Base-by-base conservation (phyloP, 805 yeast genomes). In the Wickerhamomyces silvicola region DNA sequence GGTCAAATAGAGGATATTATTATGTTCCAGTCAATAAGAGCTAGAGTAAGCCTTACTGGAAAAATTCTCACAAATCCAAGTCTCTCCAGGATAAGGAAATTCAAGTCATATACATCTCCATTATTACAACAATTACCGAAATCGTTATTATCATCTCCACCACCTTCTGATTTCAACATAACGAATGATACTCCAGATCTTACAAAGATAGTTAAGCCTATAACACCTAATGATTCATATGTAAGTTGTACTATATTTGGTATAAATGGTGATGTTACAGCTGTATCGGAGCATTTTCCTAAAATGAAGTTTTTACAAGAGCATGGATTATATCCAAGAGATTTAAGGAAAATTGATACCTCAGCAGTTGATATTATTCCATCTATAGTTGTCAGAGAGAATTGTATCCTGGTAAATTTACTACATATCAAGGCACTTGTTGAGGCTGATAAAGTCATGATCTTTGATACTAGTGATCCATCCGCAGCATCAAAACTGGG, bases 351-450 rank as follows among this genome's bases (percentile, higher is more conserved):
- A 50, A 80, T 88, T 32, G 95, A 51, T 59, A 70, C 67, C 36
- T 81, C 83, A 21, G 68, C 78, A 17, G 67, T 81, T 33, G 95
- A 86, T 56, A 84, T 90, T 14, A 88, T 88, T 4, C 98, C 98
- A 0, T 76, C 86, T 13, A 81, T 92, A 28, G 78, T 88, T 38
- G 86, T 87, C 15, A 70, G 97, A 37, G 75, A 75, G 40, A 32
- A 73, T 60, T 81, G 94, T 32, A 82, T 90, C 13, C 62, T 92
- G 33, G 76, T 92, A 30, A 88, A 87, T 52, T 59, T 92, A 49
- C 60, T 92, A 23, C 92, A 88, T 53, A 86, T 92, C 30, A 81
- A 92, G 43, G 97, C 97, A 1, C 66, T 92, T 28, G 75, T 92
- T n/a, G 83, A 81, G 46, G 69, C 74, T 25, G 85, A 90, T 47